Conservation (phyloP, 805 yeast species). For the Ogataea neopini region DNA sequence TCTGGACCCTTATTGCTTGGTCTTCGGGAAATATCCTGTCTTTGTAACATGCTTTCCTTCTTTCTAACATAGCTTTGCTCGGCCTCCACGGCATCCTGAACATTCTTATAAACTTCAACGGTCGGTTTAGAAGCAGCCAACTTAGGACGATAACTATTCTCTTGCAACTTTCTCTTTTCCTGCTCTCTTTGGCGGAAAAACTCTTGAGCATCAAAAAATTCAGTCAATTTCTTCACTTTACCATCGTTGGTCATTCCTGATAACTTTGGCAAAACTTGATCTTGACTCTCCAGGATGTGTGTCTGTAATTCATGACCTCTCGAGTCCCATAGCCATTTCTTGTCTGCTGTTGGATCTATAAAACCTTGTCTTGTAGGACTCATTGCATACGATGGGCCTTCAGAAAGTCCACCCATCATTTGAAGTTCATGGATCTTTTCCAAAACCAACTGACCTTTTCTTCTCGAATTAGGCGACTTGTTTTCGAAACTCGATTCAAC, state of each 20-base stretch:
- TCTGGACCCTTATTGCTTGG: not conserved
- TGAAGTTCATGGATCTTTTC: slow-evolving; percentile 30
- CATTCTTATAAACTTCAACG: slow-evolving; percentile 87
- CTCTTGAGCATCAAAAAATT: slow-evolving; percentile 74
- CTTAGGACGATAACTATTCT: slow-evolving; percentile 67
- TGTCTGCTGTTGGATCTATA: slow-evolving; percentile 13
- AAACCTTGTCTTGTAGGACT: slow-evolving; percentile 9
- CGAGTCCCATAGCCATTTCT: slow-evolving; percentile 25
- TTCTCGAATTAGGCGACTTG: slow-evolving; percentile 18
- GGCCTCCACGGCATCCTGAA: slow-evolving; percentile 79
- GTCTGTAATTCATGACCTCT: slow-evolving; percentile 24
- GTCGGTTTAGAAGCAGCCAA: slow-evolving; percentile 78
- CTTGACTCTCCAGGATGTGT: slow-evolving; percentile 23
- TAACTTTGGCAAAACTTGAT: slow-evolving; percentile 19
- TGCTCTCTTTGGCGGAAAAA: slow-evolving; percentile 84
- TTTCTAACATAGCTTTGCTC: slow-evolving; percentile 31
- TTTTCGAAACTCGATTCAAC: not conserved
- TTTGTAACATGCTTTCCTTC: slow-evolving; percentile 7
- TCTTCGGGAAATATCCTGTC: not conserved
- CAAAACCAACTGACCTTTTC: slow-evolving; percentile 24
- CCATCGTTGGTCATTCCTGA: slow-evolving; percentile 27
- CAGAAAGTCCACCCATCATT: slow-evolving; percentile 11
- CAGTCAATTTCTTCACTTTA: slow-evolving; percentile 66
- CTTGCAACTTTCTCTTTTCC: slow-evolving; percentile 64
- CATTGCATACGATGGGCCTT: slow-evolving; percentile 2